Evolutionary conservation across 768 basidiomycete species (phyloP).

Genomic region (Rhodotorula toruloides): DNA sequence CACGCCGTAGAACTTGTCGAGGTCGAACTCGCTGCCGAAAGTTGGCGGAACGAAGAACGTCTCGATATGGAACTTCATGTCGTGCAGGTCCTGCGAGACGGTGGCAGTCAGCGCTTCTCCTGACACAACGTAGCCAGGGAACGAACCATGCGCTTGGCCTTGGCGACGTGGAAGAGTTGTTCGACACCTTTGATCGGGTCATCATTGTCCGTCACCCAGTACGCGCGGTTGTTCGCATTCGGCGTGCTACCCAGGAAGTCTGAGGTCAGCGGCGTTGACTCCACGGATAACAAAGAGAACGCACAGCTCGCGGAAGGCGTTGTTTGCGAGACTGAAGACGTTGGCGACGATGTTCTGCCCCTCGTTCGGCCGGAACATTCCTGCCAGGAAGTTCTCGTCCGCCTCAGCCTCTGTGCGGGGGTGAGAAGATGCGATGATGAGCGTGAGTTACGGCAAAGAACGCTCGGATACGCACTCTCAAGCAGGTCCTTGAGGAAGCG

Average conservation of each 20-base stretch:
- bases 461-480: slow-evolving; percentile 56
- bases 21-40: slow-evolving; percentile 62
- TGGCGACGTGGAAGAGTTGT: slow-evolving; percentile 15
- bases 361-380: slow-evolving; percentile 60
- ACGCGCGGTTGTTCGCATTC: slow-evolving; percentile 84
- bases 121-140: neutral
- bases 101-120: no score
- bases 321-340: slow-evolving; percentile 84
- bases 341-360: slow-evolving; percentile 63
- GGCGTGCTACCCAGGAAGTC: slow-evolving; percentile 54
- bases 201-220: slow-evolving; percentile 87
- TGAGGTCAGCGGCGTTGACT: neutral
- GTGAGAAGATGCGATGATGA: no score
- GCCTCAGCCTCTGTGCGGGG: slow-evolving; percentile 58
- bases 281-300: slow-evolving; percentile 31
- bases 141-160: slow-evolving; percentile 11
- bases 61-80: slow-evolving; percentile 71
- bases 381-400: slow-evolving; percentile 57
- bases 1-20: slow-evolving; percentile 66
- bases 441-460: neutral
- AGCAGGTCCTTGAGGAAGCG: slow-evolving; percentile 70
- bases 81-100: slow-evolving; percentile 66
- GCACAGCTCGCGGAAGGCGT: slow-evolving; percentile 81
- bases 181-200: slow-evolving; percentile 52
- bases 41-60: slow-evolving; percentile 78